Percentiles rank a stretch among this genome's conserved stretches.
Evolutionary conservation across 352 stramenopile species (phyloP).

Genomic region (Globisporangium irregulare): DNA sequence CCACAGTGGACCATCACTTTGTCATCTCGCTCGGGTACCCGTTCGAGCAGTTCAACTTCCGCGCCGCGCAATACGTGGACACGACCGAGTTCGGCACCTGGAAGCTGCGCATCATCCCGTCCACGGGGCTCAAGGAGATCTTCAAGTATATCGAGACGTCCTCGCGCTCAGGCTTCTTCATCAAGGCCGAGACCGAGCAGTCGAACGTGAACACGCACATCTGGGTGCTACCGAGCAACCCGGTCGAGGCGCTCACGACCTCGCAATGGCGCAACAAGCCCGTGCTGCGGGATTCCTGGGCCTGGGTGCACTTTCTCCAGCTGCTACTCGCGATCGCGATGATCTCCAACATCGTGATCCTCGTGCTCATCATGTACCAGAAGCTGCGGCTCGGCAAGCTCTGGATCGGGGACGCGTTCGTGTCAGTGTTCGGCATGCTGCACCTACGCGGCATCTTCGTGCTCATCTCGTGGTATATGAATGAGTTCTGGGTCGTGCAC

Average conservation of each 20-base stretch:
- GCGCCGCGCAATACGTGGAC: constrained; percentile 26
- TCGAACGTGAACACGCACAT: constrained; percentile 16
- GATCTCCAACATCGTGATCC: constrained; percentile 29
- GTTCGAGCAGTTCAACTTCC: constrained; percentile 25
- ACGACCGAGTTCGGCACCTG: constrained; percentile 25
- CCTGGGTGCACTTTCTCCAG: constrained; percentile 47
- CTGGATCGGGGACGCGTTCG: constrained; percentile 42
- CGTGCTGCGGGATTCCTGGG: constrained; percentile 39
- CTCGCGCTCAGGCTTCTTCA: constrained; percentile 6
- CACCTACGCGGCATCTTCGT: constrained; percentile 32
- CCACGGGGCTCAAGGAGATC: not conserved
- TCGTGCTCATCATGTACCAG: constrained; percentile 30
- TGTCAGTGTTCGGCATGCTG: constrained; percentile 30
- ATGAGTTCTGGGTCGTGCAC: constrained; percentile 40
- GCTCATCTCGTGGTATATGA: constrained; percentile 36
- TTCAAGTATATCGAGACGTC: constrained; percentile 11
- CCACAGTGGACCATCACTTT: constrained; percentile 20
- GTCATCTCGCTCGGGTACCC: constrained; percentile 32
- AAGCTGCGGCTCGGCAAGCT: constrained; percentile 32
- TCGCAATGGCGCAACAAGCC: constrained; percentile 5
- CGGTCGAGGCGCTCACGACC: not conserved
- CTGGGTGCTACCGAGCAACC: not conserved
- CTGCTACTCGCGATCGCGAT: constrained; percentile 35
- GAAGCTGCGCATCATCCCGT: constrained; percentile 31
- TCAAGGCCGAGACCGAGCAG: constrained; percentile 7